Base-by-base conservation (phyloP, 192 early-diverging fungal genomes). In the Oehlia diaphana region DNA sequence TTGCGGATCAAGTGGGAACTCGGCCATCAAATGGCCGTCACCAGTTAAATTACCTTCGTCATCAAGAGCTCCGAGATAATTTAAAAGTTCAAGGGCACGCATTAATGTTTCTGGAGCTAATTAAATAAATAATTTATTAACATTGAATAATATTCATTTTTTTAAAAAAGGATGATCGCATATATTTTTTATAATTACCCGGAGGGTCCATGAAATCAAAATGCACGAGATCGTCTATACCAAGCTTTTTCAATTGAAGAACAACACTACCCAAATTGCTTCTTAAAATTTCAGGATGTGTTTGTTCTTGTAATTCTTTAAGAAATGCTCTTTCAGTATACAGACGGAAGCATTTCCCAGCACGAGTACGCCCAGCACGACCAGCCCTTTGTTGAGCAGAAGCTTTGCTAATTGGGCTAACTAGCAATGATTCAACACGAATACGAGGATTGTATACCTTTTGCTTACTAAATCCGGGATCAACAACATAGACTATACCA, bases 191-290 rank as follows among this genome's bases (percentile, higher is more conserved):
- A 58, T 37, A 37, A 42, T 58, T 71, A 79, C 77, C 77, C 78
- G 97, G 97, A 21, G 98, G 96, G 79, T 99, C 98, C 96, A 99
- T 98, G 67, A 99, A 98, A 86, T 99, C 98, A 84, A 99, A 97
- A 80, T 99, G 96, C 4, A 99, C 97, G 53, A 99, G 86, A 84
- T 99, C 96, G 81, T 99, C 94, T 83, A 99, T 95, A 7, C 96
- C 96, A 21, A 99, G 89, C 83, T 97, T 97, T 88, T 98, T 98
- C 80, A 99, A 88, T 86, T 99, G 98, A 85, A 99, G 87, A 13
- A 99, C 97, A 21, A 96, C 93, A n/a, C 91, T 91, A 4, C 96
- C 95, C 86, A 99, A 86, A 82, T 99, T 99, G 83, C 96, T 95
- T 77, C 97, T 88, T 81, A 99, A 84, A 80, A 99, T 99, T 90